Base-by-base conservation (phyloP, 2,329 filamentous ascomycete genomes). In the Pseudocercospora macadamiae region DNA sequence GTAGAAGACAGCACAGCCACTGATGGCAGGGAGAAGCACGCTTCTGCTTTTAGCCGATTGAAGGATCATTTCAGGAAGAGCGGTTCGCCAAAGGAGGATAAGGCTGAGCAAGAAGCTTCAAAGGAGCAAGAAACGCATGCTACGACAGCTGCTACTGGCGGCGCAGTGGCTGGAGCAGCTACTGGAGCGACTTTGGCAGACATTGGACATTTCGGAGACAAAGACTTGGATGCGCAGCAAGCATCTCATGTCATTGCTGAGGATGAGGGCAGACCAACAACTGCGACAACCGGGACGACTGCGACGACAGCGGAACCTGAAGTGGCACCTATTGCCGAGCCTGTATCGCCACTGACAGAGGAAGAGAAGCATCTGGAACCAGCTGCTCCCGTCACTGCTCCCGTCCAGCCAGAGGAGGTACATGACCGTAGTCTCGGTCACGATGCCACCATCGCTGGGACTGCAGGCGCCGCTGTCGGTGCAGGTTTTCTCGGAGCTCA, bases 51-150 rank as follows among this genome's bases (percentile, higher is more conserved):
- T n/a, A 57, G 51, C 26, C 47, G 59, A 21, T 55, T 66, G 48
- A 66, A 66, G 61, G 63, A 64, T 16, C 63, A 60, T 30, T 65
- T 66, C 61, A 48, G 60, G 25, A 63, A 59, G 32, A 62, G 57
- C 25, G 60, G 61, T 19, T 19, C 42, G 7, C 57, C 56, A 10
- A 57, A 55, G 16, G 62, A 59, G 25, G 49, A 60, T 18, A 55
- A 54, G n/a, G 37, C 37, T 7, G 37, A 53, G n/a, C 39, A 39
- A 21, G 60, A 62, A 16, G 18, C 37, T 7, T 53, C 37, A 12
- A 55, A 57, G 14, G 37, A 53, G 16, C 25, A 51, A 28, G 51
- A 61, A 21, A 25, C 53, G 1, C 12, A 23, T 18, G 37, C 45
- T 4, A 53, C 44, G 18, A 34, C 42, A 7, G 36, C 32, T 18